Conservation (phyloP, 2,329 filamentous ascomycete species). For the Fusarium mangiferae region DNA sequence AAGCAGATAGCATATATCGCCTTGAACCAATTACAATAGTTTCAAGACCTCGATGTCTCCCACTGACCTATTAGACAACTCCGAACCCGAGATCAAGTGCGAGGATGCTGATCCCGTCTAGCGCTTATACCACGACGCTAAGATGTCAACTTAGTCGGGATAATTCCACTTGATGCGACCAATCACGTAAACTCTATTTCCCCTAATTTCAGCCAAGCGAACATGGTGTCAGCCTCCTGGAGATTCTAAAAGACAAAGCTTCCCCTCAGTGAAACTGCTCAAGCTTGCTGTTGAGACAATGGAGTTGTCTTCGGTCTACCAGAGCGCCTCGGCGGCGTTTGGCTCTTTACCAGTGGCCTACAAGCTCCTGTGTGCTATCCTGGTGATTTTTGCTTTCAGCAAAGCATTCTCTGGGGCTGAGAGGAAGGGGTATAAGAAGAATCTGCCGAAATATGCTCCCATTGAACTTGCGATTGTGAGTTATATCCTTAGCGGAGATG, state of each 20-base stretch:
- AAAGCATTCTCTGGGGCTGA: not conserved
- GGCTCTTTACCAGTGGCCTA: not conserved
- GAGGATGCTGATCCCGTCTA: not conserved
- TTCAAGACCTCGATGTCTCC: not conserved
- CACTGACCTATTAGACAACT: not conserved
- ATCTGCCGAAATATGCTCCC: slow-evolving; percentile 12
- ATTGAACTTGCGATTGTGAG: slow-evolving; percentile 24
- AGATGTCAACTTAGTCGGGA: not conserved
- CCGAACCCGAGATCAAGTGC: not conserved
- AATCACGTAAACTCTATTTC: not conserved
- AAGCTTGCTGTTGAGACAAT: not conserved
- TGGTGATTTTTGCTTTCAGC: not conserved
- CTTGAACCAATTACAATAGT: not conserved
- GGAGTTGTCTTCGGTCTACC: not conserved
- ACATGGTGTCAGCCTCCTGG: not conserved
- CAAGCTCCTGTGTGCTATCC: not conserved
- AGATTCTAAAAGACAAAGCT: not conserved
- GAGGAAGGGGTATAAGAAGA: not conserved
- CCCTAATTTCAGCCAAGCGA: not conserved
- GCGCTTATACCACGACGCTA: slow-evolving; percentile 3
- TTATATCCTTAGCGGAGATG: slow-evolving; percentile 23
- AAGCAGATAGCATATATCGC: no score
- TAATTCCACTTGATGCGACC: not conserved
- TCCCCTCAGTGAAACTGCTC: not conserved
- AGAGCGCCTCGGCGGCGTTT: not conserved